Evolutionary conservation across 345 rosid genomes (phyloP).

Genomic region (Lepidium sativum): DNA sequence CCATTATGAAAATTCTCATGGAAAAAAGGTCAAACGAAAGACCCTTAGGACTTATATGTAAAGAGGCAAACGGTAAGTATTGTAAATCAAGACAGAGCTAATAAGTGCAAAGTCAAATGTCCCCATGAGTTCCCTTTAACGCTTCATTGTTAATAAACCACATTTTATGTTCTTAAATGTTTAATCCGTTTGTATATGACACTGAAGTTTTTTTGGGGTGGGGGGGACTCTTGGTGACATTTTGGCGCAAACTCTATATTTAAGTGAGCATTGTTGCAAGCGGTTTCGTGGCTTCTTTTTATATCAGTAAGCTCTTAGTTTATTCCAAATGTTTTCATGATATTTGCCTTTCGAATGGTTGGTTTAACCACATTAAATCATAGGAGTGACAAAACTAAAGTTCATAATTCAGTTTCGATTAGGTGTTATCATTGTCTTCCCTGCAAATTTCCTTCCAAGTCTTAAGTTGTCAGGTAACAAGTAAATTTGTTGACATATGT

Average conservation of each 20-base stretch:
- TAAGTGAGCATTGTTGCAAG: background rate
- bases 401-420: background rate
- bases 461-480: too few species aligned
- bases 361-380: background rate
- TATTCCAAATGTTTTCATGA: too few species aligned
- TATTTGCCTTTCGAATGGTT: background rate
- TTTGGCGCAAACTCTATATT: background rate
- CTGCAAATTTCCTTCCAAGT: too few species aligned
- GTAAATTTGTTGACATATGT: too few species aligned
- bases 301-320: background rate
- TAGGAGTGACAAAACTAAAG: too few species aligned
- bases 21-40: background rate
- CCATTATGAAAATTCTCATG: background rate
- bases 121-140: conserved; percentile 26
- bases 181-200: background rate
- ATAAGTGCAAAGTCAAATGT: conserved; percentile 22
- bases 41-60: background rate
- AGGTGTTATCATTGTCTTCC: too few species aligned
- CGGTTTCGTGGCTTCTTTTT: background rate
- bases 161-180: background rate
- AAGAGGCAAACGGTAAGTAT: background rate
- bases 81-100: background rate
- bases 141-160: conserved; percentile 20
- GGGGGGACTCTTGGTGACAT: conserved; percentile 33
- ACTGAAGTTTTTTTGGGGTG: conserved; percentile 35